A percentile compares a stretch with the other conserved stretches of the same genome.
phyloP scores from a whole-genome alignment of 768 basidiomycete species.

The Leccinum disarticulatum region DNA sequence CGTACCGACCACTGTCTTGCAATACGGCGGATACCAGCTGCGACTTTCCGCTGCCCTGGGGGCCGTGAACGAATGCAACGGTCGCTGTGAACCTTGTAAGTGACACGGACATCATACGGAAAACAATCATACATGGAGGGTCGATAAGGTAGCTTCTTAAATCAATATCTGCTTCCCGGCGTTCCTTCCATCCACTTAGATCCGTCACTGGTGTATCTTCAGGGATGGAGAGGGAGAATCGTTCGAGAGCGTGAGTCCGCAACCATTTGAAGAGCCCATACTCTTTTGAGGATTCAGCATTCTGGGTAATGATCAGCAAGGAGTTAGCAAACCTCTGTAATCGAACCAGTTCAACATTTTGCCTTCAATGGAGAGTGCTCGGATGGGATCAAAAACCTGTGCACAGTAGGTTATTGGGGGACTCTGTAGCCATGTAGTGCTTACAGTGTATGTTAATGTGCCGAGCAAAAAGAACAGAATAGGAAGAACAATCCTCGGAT shows the following conservation, averaged over 20 bases:
- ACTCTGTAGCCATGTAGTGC: slow-evolving; percentile 22
- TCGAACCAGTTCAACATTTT: slow-evolving; percentile 87
- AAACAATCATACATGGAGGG: slow-evolving; percentile 55
- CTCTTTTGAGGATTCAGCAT: slow-evolving; percentile 41
- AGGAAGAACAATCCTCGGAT: slow-evolving; percentile 83
- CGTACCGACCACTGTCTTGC: slow-evolving; percentile 46
- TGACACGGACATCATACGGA: background rate
- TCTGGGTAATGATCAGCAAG: background rate
- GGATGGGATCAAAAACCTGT: slow-evolving; percentile 91
- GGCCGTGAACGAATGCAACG: slow-evolving; percentile 76
- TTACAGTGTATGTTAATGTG: slow-evolving; percentile 81
- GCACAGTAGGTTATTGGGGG: background rate
- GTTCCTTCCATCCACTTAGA: slow-evolving; percentile 78
- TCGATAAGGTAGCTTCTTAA: slow-evolving; percentile 75
- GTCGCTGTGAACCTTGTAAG: slow-evolving; percentile 47
- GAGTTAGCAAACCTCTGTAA: slow-evolving; percentile 51
- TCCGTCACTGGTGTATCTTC: slow-evolving; percentile 17
- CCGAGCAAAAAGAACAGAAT: slow-evolving; percentile 86
- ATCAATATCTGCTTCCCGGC: slow-evolving; percentile 69
- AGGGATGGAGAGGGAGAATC: slow-evolving; percentile 34
- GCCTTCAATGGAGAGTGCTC: slow-evolving; percentile 77
- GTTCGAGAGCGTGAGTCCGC: slow-evolving; percentile 56
- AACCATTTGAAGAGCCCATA: slow-evolving; percentile 79
- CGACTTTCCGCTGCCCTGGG: slow-evolving; percentile 80
- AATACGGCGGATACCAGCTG: slow-evolving; percentile 56